phyloP scores from a whole-genome alignment of 164 flowering plant species.

The Aristolochia californica region DNA sequence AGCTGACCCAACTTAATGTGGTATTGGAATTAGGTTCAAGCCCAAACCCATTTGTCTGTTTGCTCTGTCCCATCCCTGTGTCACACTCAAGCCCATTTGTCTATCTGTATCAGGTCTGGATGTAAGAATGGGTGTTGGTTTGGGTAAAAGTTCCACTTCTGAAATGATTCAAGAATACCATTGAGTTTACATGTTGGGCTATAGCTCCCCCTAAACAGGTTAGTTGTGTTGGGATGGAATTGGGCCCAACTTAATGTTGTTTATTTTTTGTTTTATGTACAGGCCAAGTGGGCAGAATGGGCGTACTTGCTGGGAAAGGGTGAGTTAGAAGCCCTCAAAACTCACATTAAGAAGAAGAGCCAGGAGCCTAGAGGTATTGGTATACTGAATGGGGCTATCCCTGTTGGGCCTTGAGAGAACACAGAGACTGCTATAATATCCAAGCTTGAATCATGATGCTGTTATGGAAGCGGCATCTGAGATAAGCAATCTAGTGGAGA shows the following conservation, averaged over 20 bases:
- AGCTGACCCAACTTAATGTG: too few species aligned
- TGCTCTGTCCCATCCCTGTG: too few species aligned
- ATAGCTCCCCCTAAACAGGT: too few species aligned
- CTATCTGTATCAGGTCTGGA: too few species aligned
- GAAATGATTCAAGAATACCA: too few species aligned
- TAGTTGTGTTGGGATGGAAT: not conserved
- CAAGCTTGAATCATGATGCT: conserved; percentile 74
- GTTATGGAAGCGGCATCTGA: conserved; percentile 70
- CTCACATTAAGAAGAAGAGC: conserved; percentile 49
- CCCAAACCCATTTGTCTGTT: too few species aligned
- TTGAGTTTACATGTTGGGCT: too few species aligned
- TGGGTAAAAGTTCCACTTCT: too few species aligned
- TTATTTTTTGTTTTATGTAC: conserved; percentile 3
- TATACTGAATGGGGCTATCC: conserved; percentile 68
- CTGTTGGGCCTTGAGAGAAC: conserved; percentile 38
- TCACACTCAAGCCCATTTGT: too few species aligned
- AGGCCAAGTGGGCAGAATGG: conserved; percentile 94
- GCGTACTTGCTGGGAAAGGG: conserved; percentile 75
- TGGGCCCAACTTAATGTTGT: too few species aligned
- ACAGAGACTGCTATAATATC: conserved; percentile 47
- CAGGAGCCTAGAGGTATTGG: conserved; percentile 82
- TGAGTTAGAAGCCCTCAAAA: conserved; percentile 49
- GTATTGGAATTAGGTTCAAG: too few species aligned
- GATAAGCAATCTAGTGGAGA: conserved; percentile 34
- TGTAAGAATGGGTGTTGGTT: too few species aligned